Evolutionary conservation across 768 basidiomycete species (phyloP).

Genomic region (Polyporus arcularius): DNA sequence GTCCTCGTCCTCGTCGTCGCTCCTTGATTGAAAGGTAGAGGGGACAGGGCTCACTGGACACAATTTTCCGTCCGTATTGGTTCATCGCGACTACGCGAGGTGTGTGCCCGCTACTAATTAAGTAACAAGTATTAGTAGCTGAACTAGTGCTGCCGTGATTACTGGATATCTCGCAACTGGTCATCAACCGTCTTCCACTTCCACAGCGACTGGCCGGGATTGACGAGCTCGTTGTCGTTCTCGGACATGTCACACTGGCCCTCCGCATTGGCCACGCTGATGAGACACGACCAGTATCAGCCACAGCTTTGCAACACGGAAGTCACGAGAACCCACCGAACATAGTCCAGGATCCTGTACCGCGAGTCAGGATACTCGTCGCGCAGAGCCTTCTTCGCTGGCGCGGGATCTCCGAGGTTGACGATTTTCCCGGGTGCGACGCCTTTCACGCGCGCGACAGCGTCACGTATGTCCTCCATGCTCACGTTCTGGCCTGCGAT

Average conservation of each 20-base stretch:
- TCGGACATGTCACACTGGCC: slow-evolving; percentile 23
- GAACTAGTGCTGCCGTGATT: too few species aligned
- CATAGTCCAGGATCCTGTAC: slow-evolving; percentile 5
- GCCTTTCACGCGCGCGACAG: slow-evolving; percentile 13
- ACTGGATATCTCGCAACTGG: neutral
- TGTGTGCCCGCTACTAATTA: too few species aligned
- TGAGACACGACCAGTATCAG: neutral
- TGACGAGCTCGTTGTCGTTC: slow-evolving; percentile 27
- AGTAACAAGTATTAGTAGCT: too few species aligned
- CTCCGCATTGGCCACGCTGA: slow-evolving; percentile 12
- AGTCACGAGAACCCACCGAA: neutral
- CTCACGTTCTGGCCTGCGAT: slow-evolving; percentile 20
- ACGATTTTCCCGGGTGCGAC: slow-evolving; percentile 15
- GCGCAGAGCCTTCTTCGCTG: slow-evolving; percentile 13
- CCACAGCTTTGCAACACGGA: neutral
- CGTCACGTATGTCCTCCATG: slow-evolving; percentile 13
- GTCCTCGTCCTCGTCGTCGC: too few species aligned
- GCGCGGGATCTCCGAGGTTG: slow-evolving; percentile 10
- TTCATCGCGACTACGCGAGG: too few species aligned
- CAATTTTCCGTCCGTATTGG: too few species aligned
- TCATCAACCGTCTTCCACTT: slow-evolving; percentile 25
- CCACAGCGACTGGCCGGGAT: slow-evolving; percentile 23
- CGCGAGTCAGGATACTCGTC: neutral
- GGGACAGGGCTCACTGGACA: too few species aligned
- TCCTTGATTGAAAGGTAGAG: too few species aligned